Percentiles rank a stretch among this genome's conserved stretches.
phyloP scores from a whole-genome alignment of 108 stramenopile species.

The Discostella pseudostelligera region DNA sequence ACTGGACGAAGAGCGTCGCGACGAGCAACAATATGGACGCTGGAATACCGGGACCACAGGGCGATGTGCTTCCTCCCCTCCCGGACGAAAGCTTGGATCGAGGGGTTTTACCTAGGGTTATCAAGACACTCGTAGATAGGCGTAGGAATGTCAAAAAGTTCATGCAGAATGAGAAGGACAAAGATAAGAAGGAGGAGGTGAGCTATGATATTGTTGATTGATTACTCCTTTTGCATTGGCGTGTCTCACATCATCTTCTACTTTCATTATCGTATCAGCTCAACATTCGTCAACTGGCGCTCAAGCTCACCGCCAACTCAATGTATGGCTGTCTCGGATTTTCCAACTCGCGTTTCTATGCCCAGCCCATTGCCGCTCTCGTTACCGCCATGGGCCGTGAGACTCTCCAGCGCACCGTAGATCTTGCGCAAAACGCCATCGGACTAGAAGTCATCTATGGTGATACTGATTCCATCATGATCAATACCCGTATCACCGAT shows the following conservation, averaged over 20 bases:
- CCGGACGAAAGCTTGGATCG: constrained; percentile 77
- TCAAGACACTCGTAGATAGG: constrained; percentile 93
- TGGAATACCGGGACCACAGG: constrained; percentile 41
- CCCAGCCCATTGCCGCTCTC: constrained; percentile 97
- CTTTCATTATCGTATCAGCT: constrained; percentile 53
- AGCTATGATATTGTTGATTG: constrained; percentile 8
- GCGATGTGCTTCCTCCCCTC: constrained; percentile 78
- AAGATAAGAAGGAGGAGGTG: constrained; percentile 75
- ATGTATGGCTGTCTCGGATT: constrained; percentile 99
- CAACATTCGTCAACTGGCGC: constrained; percentile 97
- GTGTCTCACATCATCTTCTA: not conserved
- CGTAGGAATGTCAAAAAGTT: constrained; percentile 92
- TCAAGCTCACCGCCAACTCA: constrained; percentile 99
- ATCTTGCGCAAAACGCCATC: constrained; percentile 89
- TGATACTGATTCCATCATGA: constrained; percentile 99
- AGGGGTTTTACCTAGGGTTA: constrained; percentile 97
- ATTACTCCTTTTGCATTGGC: not conserved
- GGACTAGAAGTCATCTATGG: constrained; percentile 99
- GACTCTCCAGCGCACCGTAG: constrained; percentile 95
- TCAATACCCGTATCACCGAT: constrained; percentile 94
- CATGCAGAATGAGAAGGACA: constrained; percentile 83
- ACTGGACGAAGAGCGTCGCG: constrained; percentile 72
- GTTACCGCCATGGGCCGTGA: constrained; percentile 98
- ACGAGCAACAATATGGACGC: constrained; percentile 16
- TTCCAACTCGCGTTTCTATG: constrained; percentile 94